Base-by-base conservation (phyloP, 1,139 yeast genomes). In the Scheffersomyces segobiensis region DNA sequence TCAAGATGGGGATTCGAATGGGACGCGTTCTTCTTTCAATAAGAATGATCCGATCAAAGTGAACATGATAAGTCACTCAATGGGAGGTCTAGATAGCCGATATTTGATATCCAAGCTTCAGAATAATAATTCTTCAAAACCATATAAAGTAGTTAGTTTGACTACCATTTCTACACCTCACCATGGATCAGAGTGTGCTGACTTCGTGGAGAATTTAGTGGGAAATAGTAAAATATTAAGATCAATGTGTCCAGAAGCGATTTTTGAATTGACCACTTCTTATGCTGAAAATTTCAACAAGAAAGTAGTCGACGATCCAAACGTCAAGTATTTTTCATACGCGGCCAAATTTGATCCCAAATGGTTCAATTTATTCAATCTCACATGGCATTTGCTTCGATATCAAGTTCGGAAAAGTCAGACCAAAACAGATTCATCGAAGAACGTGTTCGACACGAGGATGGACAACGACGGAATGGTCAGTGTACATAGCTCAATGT, bases 101-200 rank as follows among this genome's bases (percentile, higher is more conserved):
- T 91, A 88, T 67, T 73, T 93, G 63, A 89, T 91, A 1, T 82
- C 91, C 0, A 76, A 83, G 56, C 71, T 88, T 18, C 75, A 79
- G 22, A 21, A 20, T 12, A 55, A 56, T 32, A 24, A 46, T 12
- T 78, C 75, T 49, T 62, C 66, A 24, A 74, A 58, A 48, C 77
- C 81, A 55, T 89, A 84, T 64, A 73, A 85, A 63, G 86, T 89
- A 5, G 85, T 81, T 1, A 89, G 96, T 52, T 74, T 93, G 32
- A 91, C 97, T 0, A 92, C 98, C 0, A 81, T 93, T 0, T 85
- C 96, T 0, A 91, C 97, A 0, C 98, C 98, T 0, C 98, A 93
- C 72, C 85, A 82, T 58, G 98, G 98, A 0, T 87, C 96, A 0
- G 90, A 89, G 57, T 85, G 90, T 67, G 97, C 97, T 2, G 96